A percentile compares a stretch with the other conserved stretches of the same genome.
These are phyloP conservation scores for Collybia sp. DNA, from an alignment of 768 basidiomycete species.

Conservation along the genomic window DNA sequence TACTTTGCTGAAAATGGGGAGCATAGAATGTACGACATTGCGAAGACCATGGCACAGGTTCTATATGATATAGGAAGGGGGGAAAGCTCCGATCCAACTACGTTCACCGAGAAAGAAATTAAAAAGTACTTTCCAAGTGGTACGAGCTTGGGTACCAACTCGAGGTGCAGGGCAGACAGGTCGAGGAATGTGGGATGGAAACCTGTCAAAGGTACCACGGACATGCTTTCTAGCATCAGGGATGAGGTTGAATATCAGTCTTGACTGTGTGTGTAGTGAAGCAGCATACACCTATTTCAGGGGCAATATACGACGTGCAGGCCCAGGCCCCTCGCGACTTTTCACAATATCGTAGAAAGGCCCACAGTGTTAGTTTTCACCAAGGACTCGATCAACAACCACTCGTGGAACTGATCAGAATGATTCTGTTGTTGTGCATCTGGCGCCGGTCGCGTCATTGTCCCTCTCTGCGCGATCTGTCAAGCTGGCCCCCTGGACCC, in stretches of 20 bases:
- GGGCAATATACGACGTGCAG: no score
- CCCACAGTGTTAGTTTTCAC: no score
- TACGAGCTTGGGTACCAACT: slow-evolving; percentile 33
- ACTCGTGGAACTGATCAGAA: no score
- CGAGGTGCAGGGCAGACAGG: slow-evolving; percentile 38
- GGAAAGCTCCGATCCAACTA: slow-evolving; percentile 33
- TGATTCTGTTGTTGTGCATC: no score
- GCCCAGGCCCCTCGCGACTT: no score
- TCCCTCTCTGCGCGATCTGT: no score
- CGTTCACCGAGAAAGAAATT: slow-evolving; percentile 37
- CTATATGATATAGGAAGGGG: slow-evolving; percentile 28
- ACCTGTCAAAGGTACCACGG: slow-evolving; percentile 40
- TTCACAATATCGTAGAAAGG: no score
- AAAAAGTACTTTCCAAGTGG: slow-evolving; percentile 31
- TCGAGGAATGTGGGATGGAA: slow-evolving; percentile 46
- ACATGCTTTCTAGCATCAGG: slow-evolving; percentile 45
- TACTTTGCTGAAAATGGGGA: slow-evolving; percentile 51
- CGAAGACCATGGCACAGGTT: slow-evolving; percentile 29
- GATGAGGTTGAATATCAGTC: slow-evolving; percentile 5
- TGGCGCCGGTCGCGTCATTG: no score
- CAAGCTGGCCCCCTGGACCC: no score
- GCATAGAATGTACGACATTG: slow-evolving; percentile 29
- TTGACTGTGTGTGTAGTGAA: no score
- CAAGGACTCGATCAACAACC: no score
- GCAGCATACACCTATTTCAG: no score